Base-by-base conservation (phyloP, 345 rosid genomes). In the Gynandropsis gynandra region DNA sequence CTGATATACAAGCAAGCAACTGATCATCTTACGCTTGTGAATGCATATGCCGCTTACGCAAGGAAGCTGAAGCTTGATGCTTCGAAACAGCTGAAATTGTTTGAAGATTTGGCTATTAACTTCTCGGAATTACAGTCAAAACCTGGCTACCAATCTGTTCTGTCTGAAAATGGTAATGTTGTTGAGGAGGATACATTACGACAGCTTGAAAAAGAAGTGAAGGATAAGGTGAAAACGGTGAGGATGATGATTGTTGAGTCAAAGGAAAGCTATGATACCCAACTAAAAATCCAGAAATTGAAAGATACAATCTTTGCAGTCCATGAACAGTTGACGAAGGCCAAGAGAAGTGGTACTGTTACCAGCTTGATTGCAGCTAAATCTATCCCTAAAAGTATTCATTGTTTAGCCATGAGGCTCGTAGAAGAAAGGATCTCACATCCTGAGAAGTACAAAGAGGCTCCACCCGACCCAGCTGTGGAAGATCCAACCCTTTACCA, bases 371-470 rank as follows among this genome's bases (percentile, higher is more conserved):
- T 89, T 36, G 72, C 95, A 15, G 97, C 97, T 1, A 85, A 76
- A 65, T 85, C 92, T 0, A 66, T 82, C 1, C 97, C 97, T 0
- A 89, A 89, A 74, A 89, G 97, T 66, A 73, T 89, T 76, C 86
- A 85, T 71, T 89, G 97, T 56, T 65, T 89, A 79, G 97, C 89
- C 1, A 89, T 89, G 97, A 77, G 97, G 70, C 84, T 89, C 50
- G 84, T 89, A 16, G 95, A 72, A 62, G 97, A 89, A 74, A 80
- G 84, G 71, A 76, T 89, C 63, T 60, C 81, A 0, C 74, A 79
- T 74, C 95, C 92, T 0, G 80, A 79, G 15, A 89, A 74, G 69
- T 89, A 89, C 31, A 66, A 52, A 42, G 95, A 85, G 31, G 81
- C 76, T 36, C 73, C 67, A 18, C 72, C 72, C 8, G 70, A 61